These are phyloP conservation scores for Talaromyces ruber DNA, from an alignment of 495 filamentous ascomycete genomes.

Conservation along the genomic window DNA sequence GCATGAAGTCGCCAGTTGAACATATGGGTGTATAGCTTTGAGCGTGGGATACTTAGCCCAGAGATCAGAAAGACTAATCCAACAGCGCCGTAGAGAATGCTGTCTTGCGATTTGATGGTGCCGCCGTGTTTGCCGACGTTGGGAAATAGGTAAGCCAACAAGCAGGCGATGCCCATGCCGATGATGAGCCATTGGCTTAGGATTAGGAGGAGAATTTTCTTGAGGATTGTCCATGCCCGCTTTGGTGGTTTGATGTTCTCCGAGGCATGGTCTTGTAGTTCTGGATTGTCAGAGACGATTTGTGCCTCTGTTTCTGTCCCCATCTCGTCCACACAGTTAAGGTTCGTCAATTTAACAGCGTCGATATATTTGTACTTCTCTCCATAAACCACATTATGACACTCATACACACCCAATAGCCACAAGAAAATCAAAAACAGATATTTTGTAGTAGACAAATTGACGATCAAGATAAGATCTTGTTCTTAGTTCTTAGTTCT, in stretches of 20 bases:
- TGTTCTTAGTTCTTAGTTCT: neutral
- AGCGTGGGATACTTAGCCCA: constrained; percentile 42
- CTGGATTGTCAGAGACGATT: neutral
- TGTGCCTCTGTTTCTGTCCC: neutral
- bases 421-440: neutral
- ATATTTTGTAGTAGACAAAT: neutral
- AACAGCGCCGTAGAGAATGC: constrained; percentile 44
- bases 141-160: constrained; percentile 44
- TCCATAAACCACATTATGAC: neutral
- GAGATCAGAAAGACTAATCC: constrained; percentile 47
- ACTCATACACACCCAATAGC: neutral
- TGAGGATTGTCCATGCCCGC: constrained; percentile 3
- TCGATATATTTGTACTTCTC: neutral
- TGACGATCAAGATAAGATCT: neutral
- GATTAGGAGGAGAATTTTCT: constrained; percentile 24
- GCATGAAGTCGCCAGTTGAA: constrained; percentile 45
- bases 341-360: neutral
- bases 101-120: constrained; percentile 43
- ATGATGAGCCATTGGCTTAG: constrained; percentile 49
- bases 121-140: constrained; percentile 45
- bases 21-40: constrained; percentile 40
- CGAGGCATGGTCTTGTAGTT: neutral
- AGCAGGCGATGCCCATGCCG: constrained; percentile 42
- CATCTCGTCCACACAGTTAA: neutral
- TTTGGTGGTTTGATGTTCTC: neutral